Percentiles rank a stretch among this genome's conserved stretches.
Conservation (phyloP, 164 flowering plant genomes). For the Umbellularia californica region DNA sequence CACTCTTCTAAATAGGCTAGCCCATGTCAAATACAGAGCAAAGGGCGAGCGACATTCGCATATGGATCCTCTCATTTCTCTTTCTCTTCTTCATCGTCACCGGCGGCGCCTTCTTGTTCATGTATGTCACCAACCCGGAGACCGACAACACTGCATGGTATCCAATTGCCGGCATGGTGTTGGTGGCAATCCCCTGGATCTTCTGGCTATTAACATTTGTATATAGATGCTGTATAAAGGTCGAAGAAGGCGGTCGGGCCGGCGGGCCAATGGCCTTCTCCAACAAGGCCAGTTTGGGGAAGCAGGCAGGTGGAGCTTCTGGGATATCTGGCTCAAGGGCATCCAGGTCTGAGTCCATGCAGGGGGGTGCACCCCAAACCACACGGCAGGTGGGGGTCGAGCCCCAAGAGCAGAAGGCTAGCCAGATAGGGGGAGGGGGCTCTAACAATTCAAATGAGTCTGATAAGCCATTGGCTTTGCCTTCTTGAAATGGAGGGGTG, state of each 20-base stretch:
- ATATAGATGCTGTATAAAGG: constrained; percentile 3
- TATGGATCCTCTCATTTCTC: constrained; percentile 6
- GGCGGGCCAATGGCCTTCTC: too few relatives aligned
- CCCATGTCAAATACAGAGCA: background rate
- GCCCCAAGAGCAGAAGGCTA: background rate
- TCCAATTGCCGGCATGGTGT: background rate
- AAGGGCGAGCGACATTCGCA: background rate
- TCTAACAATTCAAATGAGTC: background rate
- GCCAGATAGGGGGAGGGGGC: background rate
- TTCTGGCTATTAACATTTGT: background rate
- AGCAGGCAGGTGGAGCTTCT: background rate
- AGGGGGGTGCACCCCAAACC: background rate
- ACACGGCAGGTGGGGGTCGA: background rate
- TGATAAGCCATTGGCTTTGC: background rate
- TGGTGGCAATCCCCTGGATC: constrained; percentile 6
- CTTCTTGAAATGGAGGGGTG: background rate
- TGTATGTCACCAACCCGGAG: background rate
- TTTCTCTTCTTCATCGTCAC: background rate
- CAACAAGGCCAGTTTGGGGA: background rate
- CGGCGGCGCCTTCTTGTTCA: constrained; percentile 1
- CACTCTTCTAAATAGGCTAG: background rate
- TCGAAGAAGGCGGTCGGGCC: background rate
- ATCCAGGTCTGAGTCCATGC: background rate
- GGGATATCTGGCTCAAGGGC: background rate
- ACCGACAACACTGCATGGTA: background rate